A percentile compares a stretch with the other conserved stretches of the same genome.
These are phyloP conservation scores for Tylopilus sp. DNA, from an alignment of 768 basidiomycete genomes.

Conservation along the genomic window DNA sequence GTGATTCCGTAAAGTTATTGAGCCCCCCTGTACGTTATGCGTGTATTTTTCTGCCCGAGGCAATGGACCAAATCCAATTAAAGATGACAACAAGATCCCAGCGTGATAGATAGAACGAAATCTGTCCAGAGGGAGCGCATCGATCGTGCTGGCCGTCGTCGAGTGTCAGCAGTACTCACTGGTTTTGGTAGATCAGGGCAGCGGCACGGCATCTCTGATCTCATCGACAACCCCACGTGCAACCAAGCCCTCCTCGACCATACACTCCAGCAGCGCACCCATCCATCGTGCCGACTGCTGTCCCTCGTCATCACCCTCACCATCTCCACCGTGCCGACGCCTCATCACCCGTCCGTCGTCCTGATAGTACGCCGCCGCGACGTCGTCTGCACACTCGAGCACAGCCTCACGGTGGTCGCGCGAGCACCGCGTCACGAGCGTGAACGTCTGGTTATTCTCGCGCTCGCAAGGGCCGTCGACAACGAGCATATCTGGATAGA, in stretches of 20 bases:
- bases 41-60: neutral
- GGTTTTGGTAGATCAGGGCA: neutral
- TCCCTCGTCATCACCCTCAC: conserved; percentile 2
- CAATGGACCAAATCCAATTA: neutral
- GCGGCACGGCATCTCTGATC: conserved; percentile 12
- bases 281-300: conserved; percentile 17
- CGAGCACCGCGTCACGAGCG: conserved; percentile 14
- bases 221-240: conserved; percentile 2
- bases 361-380: conserved; percentile 11
- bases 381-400: conserved; percentile 25
- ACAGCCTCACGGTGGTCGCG: conserved; percentile 27
- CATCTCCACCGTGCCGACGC: neutral
- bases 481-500: conserved; percentile 29
- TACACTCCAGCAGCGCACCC: conserved; percentile 15
- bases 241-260: conserved; percentile 15
- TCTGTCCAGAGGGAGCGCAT: neutral
- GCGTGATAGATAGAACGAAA: neutral
- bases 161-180: conserved; percentile 2
- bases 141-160: neutral
- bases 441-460: conserved; percentile 7
- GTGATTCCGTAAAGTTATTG: neutral
- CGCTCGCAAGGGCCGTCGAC: conserved; percentile 14
- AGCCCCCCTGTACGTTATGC: neutral
- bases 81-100: neutral
- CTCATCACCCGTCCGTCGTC: no score